Evolutionary conservation across 2,329 filamentous ascomycete genomes (phyloP).

Genomic region (Rhexocercosporidium sp.): DNA sequence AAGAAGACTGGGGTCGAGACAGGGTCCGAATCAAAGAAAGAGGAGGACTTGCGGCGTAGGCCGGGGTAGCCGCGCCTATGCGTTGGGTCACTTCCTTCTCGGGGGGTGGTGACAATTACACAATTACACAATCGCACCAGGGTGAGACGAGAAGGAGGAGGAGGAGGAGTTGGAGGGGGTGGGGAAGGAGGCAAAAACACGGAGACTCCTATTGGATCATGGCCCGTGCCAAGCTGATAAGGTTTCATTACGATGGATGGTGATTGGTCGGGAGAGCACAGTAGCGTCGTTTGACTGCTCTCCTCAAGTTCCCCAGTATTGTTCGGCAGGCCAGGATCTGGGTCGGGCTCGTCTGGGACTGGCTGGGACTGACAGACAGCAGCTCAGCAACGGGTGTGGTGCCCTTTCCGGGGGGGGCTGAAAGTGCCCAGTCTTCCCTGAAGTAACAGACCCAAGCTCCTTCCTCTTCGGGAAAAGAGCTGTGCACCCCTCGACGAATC

Average conservation of each 20-base stretch:
- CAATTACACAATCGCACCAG: too few relatives aligned
- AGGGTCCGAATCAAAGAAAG: too few relatives aligned
- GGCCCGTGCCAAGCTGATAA: neutral
- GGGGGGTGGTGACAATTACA: too few relatives aligned
- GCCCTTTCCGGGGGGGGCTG: neutral
- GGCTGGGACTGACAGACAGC: too few relatives aligned
- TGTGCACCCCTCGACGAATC: neutral
- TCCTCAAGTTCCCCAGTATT: neutral
- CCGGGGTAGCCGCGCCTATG: slow-evolving; percentile 1
- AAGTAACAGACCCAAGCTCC: slow-evolving; percentile 5
- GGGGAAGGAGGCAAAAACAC: neutral
- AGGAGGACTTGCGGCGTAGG: too few relatives aligned
- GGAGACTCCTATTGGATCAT: neutral
- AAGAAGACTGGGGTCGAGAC: neutral
- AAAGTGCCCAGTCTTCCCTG: slow-evolving; percentile 3
- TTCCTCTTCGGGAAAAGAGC: neutral
- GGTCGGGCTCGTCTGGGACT: neutral
- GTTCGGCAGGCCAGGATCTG: neutral
- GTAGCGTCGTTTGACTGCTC: too few relatives aligned
- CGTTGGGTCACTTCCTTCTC: neutral
- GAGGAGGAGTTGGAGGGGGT: neutral
- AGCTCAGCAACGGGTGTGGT: too few relatives aligned
- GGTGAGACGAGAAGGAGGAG: too few relatives aligned
- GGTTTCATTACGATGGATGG: neutral
- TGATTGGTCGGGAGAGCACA: too few relatives aligned